A percentile compares a stretch with the other conserved stretches of the same genome.
These are phyloP conservation scores for Trichomonascaceae sp. DNA, from an alignment of 1,139 yeast species.

Conservation along the genomic window DNA sequence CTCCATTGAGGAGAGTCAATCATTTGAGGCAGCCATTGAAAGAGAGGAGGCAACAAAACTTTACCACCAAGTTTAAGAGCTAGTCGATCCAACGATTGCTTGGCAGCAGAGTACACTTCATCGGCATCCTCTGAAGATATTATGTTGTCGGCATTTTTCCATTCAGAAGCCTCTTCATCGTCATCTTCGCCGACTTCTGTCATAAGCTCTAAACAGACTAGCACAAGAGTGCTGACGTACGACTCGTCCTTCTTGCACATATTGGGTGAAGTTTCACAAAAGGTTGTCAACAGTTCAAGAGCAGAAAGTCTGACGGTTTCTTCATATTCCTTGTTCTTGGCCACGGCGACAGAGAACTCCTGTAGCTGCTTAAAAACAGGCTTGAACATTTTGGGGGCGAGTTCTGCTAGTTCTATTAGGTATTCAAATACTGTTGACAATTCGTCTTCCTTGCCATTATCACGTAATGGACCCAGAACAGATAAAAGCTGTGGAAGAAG, in stretches of 20 bases:
- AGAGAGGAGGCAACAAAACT: constrained; percentile 75
- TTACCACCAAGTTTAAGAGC: constrained; percentile 80
- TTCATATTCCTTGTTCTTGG: constrained; percentile 76
- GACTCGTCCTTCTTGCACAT: constrained; percentile 83
- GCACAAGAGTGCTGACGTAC: constrained; percentile 67
- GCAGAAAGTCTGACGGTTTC: constrained; percentile 77
- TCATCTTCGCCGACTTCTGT: constrained; percentile 90
- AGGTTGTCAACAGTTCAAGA: constrained; percentile 79
- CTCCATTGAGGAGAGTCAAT: constrained; percentile 74
- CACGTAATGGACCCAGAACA: constrained; percentile 78
- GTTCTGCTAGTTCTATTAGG: constrained; percentile 79
- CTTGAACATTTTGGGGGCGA: constrained; percentile 91
- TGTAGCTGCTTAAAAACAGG: constrained; percentile 84
- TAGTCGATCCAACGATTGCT: constrained; percentile 88
- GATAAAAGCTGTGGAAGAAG: constrained; percentile 77
- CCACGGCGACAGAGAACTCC: constrained; percentile 74
- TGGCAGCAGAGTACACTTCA: constrained; percentile 82
- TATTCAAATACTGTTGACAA: constrained; percentile 84
- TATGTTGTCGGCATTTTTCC: constrained; percentile 78
- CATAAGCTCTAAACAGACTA: constrained; percentile 74
- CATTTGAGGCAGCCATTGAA: constrained; percentile 83
- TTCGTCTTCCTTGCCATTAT: constrained; percentile 71
- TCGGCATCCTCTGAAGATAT: constrained; percentile 81
- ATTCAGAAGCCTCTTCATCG: constrained; percentile 73
- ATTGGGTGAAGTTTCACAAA: constrained; percentile 87